Base-by-base conservation (phyloP, 805 yeast species). In the Wickerhamomyces bovis region DNA sequence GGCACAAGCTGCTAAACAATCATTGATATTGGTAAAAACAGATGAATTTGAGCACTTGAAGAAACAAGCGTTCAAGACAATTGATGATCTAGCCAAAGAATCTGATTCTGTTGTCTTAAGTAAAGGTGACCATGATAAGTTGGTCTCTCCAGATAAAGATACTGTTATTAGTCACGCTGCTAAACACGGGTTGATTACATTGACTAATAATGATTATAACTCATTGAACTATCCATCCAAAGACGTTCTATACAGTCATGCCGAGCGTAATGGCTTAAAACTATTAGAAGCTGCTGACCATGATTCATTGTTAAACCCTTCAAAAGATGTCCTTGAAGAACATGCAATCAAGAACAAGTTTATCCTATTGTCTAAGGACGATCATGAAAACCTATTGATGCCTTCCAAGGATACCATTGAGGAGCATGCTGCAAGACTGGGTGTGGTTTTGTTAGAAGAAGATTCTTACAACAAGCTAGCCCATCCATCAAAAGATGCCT, bases 201-300 rank as follows among this genome's bases (percentile, higher is more conserved):
- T 51, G 16, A 22, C 48, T 7, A 35, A 36, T 18, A 49, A 46
- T 6, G 51, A 49, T n/a, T 46, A 51, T 38, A 20, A 35, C 7
- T n/a, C 42, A 3, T 30, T 51, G 20, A 20, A 38, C 15, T 39
- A 51, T 10, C 70, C 69, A 13, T 44, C 61, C 1, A 42, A 26
- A 16, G 56, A 56, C 9, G 55, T 46, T 13, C 23, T 63, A 7
- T 33, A 48, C 11, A 53, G 44, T 10, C 56, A 52, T 42, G 67
- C 68, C 4, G 48, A 41, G 4, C 40, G 45, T 18, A 53, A 52
- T 12, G 62, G 61, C 1, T 30, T 45, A 22, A 45, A 42, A 35
- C 7, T 51, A 2, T 18, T 51, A 47, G 47, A 53, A 15, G 15
- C 26, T 16, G 26, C 28, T n/a, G 49, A 38, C 18, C 42, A 44